Conservation (phyloP, 1,284 basidiomycete genomes). For the Boletus semigastroideus region DNA sequence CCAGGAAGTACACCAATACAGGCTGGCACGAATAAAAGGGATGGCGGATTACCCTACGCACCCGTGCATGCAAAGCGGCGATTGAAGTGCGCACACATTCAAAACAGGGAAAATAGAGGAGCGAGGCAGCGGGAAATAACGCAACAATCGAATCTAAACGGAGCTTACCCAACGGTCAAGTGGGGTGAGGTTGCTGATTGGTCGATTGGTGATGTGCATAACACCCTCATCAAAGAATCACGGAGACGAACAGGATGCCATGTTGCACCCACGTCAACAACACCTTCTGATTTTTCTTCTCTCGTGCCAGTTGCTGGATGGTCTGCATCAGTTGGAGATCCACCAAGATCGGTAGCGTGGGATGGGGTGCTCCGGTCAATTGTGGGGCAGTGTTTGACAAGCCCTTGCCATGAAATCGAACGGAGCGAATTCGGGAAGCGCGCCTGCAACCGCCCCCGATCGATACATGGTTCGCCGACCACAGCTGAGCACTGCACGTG, state of each 20-base stretch:
- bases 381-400: slow-evolving; percentile 23
- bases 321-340: slow-evolving; percentile 11
- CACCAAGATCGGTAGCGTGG: slow-evolving; percentile 8
- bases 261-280: slow-evolving; percentile 8
- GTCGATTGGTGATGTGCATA: slow-evolving; percentile 11
- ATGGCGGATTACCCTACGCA: slow-evolving; percentile 8
- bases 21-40: slow-evolving; percentile 5
- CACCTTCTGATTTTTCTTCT: neutral
- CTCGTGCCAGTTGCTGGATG: slow-evolving; percentile 19
- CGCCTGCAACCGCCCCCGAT: slow-evolving; percentile 26
- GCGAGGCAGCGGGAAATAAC: slow-evolving; percentile 25
- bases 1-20: slow-evolving; percentile 6
- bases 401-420: slow-evolving; percentile 22
- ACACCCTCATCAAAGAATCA: slow-evolving; percentile 8
- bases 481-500: slow-evolving; percentile 28
- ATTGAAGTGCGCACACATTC: slow-evolving; percentile 13
- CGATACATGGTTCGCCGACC: slow-evolving; percentile 25
- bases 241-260: slow-evolving; percentile 11
- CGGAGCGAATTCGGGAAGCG: slow-evolving; percentile 21
- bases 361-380: slow-evolving; percentile 5
- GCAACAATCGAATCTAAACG: slow-evolving; percentile 19
- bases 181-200: slow-evolving; percentile 9
- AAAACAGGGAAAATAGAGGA: slow-evolving; percentile 14
- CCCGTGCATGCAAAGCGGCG: slow-evolving; percentile 9
- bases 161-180: slow-evolving; percentile 27